Percentiles rank a stretch among this genome's conserved stretches.
Evolutionary conservation across 176 grass and related monocot genomes (phyloP).

Genomic region (Chloris gayana): DNA sequence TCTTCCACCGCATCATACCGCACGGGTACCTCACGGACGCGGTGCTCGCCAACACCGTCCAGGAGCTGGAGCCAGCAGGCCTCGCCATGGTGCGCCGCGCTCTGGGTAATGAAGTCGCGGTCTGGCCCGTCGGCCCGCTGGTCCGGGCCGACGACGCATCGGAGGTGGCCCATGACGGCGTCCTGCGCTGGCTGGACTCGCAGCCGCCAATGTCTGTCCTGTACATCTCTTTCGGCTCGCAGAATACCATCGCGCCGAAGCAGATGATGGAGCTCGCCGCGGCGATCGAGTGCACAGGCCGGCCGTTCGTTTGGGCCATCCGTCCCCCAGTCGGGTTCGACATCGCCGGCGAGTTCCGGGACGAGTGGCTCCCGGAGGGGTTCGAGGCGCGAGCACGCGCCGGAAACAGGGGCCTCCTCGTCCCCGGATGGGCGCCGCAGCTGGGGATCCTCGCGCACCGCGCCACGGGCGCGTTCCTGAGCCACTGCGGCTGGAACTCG

Average conservation of each 20-base stretch:
- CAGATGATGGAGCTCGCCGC: conserved; percentile 18
- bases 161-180: neutral
- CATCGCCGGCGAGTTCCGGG: neutral
- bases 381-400: conserved; percentile 38
- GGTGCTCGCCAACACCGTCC: conserved; percentile 40
- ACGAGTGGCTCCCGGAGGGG: conserved; percentile 43
- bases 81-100: conserved; percentile 30
- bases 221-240: conserved; percentile 26
- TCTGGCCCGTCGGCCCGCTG: conserved; percentile 47
- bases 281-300: neutral
- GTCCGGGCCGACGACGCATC: neutral
- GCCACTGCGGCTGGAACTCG: conserved; percentile 55
- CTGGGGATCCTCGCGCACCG: conserved; percentile 42
- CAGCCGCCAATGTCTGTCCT: neutral
- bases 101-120: neutral
- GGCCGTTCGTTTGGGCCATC: conserved; percentile 22
- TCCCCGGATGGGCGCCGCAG: conserved; percentile 44
- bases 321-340: conserved; percentile 9
- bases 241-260: neutral
- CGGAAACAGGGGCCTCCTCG: neutral
- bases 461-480: conserved; percentile 45
- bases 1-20: neutral
- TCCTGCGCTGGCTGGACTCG: neutral
- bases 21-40: conserved; percentile 1
- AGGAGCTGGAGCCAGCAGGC: conserved; percentile 41